Evolutionary conservation across 192 early-diverging fungal species (phyloP).

Genomic region (Podila minutissima): DNA sequence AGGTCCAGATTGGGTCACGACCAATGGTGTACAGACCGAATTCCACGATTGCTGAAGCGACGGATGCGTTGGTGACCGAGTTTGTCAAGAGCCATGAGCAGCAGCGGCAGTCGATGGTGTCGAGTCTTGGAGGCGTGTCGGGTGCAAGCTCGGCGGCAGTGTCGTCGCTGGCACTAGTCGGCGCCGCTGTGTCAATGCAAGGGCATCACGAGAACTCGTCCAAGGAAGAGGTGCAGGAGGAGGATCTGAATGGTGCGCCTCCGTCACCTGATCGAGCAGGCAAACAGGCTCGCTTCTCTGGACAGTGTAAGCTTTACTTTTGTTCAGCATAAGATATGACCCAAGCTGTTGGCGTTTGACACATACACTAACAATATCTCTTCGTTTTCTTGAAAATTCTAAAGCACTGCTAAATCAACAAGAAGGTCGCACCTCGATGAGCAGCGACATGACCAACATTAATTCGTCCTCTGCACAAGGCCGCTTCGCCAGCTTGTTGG

Average conservation of each 20-base stretch:
- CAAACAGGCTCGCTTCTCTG: conserved; percentile 14
- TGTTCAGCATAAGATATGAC: not conserved
- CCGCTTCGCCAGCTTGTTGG: conserved; percentile 15
- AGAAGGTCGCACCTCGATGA: conserved; percentile 15
- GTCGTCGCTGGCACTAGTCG: not conserved
- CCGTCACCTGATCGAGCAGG: conserved; percentile 30
- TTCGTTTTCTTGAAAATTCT: not conserved
- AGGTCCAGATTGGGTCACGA: not conserved
- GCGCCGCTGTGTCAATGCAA: too few relatives aligned
- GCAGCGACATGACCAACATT: conserved; percentile 25
- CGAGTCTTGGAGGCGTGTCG: not conserved
- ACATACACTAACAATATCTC: too few relatives aligned
- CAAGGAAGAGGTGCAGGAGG: not conserved
- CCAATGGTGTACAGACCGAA: conserved; percentile 23
- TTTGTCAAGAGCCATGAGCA: conserved; percentile 34
- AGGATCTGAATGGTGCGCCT: not conserved
- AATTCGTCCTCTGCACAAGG: not conserved
- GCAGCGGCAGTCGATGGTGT: not conserved
- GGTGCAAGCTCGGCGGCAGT: not conserved
- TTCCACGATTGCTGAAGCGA: conserved; percentile 33
- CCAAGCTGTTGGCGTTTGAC: too few relatives aligned
- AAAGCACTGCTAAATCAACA: too few relatives aligned
- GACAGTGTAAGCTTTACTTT: not conserved
- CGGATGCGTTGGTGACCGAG: conserved; percentile 29
- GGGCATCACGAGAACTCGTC: too few relatives aligned